Evolutionary conservation across 768 basidiomycete species (phyloP).

Genomic region (Mycena olivaceomarginata): DNA sequence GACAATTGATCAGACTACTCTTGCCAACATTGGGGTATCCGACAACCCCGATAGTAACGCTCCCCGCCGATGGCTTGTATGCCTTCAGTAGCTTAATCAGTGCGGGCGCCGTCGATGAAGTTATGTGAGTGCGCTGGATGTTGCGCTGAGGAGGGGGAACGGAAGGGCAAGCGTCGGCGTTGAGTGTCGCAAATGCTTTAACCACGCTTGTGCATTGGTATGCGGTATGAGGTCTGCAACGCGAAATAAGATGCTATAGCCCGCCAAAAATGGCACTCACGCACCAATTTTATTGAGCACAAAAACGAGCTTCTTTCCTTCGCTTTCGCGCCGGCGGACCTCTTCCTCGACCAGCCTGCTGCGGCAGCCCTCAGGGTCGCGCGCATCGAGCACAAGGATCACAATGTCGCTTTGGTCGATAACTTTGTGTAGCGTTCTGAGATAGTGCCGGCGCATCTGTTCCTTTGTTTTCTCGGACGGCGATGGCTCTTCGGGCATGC

Average conservation of each 20-base stretch:
- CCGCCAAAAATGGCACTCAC: conserved; percentile 46
- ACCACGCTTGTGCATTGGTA: conserved; percentile 92
- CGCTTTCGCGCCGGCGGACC: conserved; percentile 87
- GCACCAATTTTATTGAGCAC: conserved; percentile 98
- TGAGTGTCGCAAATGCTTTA: conserved; percentile 92
- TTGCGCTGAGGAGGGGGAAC: conserved; percentile 84
- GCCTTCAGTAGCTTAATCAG: conserved; percentile 90
- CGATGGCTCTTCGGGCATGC: conserved; percentile 62
- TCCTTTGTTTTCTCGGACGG: conserved; percentile 73
- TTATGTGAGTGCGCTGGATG: conserved; percentile 88
- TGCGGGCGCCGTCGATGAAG: conserved; percentile 84
- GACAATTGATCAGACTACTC: conserved; percentile 93
- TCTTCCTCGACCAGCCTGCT: conserved; percentile 97
- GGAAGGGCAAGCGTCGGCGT: conserved; percentile 97
- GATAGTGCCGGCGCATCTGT: conserved; percentile 82
- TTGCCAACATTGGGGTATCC: conserved; percentile 99
- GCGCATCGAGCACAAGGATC: conserved; percentile 92
- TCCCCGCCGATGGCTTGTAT: conserved; percentile 83
- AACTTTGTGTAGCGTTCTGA: conserved; percentile 91
- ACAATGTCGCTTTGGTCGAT: conserved; percentile 95
- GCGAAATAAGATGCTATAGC: conserved; percentile 3
- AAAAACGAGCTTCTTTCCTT: conserved; percentile 95
- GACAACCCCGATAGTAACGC: conserved; percentile 92
- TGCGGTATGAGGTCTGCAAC: conserved; percentile 89
- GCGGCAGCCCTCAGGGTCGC: conserved; percentile 96